Percentiles rank a stretch among this genome's conserved stretches.
Conservation (phyloP, 345 rosid species). For the Pistacia vera region DNA sequence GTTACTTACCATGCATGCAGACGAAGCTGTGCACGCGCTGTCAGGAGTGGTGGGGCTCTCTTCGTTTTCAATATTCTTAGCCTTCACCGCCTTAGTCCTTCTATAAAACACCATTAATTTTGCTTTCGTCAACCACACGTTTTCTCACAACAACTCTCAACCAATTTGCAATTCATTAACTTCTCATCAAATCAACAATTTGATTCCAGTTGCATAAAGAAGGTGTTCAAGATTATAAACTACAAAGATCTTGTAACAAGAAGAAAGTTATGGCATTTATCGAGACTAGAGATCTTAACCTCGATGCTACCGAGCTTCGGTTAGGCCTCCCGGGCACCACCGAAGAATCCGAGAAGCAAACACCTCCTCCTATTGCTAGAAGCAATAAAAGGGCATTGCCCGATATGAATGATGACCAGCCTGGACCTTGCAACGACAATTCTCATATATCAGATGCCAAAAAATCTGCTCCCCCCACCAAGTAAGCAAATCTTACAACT, state of each 20-base stretch:
- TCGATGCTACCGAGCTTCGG: conserved; percentile 52
- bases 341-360: conserved; percentile 12
- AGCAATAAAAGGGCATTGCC: conserved; percentile 41
- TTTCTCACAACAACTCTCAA: neutral
- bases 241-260: neutral
- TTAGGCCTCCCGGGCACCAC: conserved; percentile 41
- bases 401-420: conserved; percentile 23
- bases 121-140: neutral
- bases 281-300: conserved; percentile 37
- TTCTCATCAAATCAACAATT: neutral
- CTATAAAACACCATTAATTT: conserved; percentile 26
- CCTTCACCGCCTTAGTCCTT: conserved; percentile 6
- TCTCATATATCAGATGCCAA: conserved; percentile 1
- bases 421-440: neutral
- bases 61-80: neutral
- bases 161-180: neutral
- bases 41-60: neutral
- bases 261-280: conserved; percentile 20
- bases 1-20: too few relatives aligned
- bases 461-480: conserved; percentile 30
- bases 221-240: neutral
- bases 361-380: conserved; percentile 1
- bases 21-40: conserved; percentile 18
- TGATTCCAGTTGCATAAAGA: neutral
- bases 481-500: conserved; percentile 30